Conservation (phyloP, 2,329 filamentous ascomycete genomes). For the Talaromyces islandicus region DNA sequence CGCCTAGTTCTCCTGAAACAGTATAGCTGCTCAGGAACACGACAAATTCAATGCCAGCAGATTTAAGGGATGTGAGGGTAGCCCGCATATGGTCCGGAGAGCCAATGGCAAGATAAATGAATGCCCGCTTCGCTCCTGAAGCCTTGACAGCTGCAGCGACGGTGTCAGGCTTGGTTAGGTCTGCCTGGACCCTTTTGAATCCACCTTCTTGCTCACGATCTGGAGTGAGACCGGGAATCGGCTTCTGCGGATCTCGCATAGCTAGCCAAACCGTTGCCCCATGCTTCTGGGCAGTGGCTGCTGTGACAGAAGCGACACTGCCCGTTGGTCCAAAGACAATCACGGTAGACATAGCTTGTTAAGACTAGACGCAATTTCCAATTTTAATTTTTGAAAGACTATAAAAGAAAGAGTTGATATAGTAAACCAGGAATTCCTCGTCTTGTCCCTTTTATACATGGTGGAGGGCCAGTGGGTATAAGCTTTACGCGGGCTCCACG, state of each 20-base stretch:
- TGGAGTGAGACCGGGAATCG: conserved; percentile 29
- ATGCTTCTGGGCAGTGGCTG: conserved; percentile 31
- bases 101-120: conserved; percentile 39
- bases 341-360: conserved; percentile 17
- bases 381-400: neutral
- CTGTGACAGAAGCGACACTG: conserved; percentile 36
- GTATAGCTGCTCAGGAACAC: conserved; percentile 42
- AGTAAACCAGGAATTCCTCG: neutral
- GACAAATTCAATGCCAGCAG: conserved; percentile 40
- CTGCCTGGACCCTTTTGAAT: conserved; percentile 38
- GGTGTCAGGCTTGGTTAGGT: conserved; percentile 38
- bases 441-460: neutral
- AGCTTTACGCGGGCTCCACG: neutral
- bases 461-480: neutral
- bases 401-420: neutral
- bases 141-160: conserved; percentile 33
- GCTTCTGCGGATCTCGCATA: conserved; percentile 43
- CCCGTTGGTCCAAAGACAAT: conserved; percentile 50
- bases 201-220: conserved; percentile 22
- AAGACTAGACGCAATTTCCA: neutral
- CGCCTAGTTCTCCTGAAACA: conserved; percentile 21
- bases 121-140: conserved; percentile 42
- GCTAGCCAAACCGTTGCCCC: conserved; percentile 44
- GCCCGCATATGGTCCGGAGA: conserved; percentile 35
- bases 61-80: conserved; percentile 39